Evolutionary conservation across 2,329 filamentous ascomycete genomes (phyloP).

Genomic region (Sporothrix protearum): DNA sequence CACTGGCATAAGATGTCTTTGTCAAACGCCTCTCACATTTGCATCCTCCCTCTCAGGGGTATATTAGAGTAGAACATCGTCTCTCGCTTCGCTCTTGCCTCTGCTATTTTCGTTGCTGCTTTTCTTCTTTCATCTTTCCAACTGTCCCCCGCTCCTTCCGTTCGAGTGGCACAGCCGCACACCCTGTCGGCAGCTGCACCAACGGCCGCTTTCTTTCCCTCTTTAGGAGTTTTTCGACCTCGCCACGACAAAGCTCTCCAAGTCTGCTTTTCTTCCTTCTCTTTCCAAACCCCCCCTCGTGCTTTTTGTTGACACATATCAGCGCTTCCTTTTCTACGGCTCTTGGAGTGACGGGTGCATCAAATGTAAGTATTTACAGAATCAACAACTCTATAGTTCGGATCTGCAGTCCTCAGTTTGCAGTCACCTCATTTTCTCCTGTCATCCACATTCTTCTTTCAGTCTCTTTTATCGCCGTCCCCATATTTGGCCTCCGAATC

Average conservation of each 20-base stretch:
- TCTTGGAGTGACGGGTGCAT: neutral
- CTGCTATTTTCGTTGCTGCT: neutral
- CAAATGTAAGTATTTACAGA: neutral
- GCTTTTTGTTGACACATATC: neutral
- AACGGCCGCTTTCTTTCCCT: neutral
- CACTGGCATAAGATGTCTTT: neutral
- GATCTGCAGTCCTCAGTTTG: neutral
- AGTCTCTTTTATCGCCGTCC: neutral
- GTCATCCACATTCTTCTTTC: neutral
- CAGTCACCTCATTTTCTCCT: neutral
- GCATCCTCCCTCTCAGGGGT: neutral
- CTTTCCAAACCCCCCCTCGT: no score
- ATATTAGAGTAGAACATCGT: neutral
- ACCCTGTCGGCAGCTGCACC: neutral
- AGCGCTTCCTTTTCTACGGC: neutral
- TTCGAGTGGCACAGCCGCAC: constrained; percentile 1
- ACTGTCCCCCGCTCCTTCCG: constrained; percentile 7
- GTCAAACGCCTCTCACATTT: neutral
- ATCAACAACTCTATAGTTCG: neutral
- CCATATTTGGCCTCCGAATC: neutral
- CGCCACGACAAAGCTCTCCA: neutral
- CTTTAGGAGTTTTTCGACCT: neutral
- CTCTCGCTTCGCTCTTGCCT: neutral
- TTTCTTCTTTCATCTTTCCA: neutral
- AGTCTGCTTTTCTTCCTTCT: no score